Percentiles rank a stretch among this genome's conserved stretches.
These are phyloP conservation scores for Fusarium avenaceum DNA, from an alignment of 2,329 filamentous ascomycete species.

Conservation along the genomic window DNA sequence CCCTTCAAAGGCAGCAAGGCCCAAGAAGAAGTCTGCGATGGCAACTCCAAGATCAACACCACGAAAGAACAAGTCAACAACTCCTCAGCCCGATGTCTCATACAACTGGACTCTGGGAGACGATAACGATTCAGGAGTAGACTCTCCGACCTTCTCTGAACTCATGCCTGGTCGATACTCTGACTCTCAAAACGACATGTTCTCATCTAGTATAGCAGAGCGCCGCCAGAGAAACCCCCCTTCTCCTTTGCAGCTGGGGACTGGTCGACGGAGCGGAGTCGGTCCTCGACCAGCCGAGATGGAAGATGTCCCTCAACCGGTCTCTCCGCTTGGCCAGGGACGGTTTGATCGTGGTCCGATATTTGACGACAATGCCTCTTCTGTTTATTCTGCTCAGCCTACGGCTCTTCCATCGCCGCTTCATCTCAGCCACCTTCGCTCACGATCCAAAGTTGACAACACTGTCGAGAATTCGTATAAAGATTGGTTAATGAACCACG, in stretches of 20 bases:
- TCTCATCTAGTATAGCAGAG: conserved; percentile 47
- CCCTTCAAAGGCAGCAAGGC: conserved; percentile 40
- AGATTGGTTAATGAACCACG: conserved; percentile 46
- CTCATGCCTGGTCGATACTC: conserved; percentile 49
- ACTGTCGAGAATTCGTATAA: conserved; percentile 45
- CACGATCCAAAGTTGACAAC: conserved; percentile 40
- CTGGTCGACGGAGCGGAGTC: conserved; percentile 9
- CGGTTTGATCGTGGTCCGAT: conserved; percentile 20
- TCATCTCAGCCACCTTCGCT: conserved; percentile 36
- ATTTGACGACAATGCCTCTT: conserved; percentile 38
- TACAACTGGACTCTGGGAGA: conserved; percentile 26
- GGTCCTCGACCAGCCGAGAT: conserved; percentile 31
- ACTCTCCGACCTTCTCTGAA: conserved; percentile 51
- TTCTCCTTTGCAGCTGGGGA: conserved; percentile 47
- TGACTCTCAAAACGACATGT: conserved; percentile 28
- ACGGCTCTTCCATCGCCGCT: conserved; percentile 42
- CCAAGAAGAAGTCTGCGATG: conserved; percentile 33
- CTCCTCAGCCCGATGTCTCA: conserved; percentile 3
- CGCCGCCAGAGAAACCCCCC: conserved; percentile 50
- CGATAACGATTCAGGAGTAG: conserved; percentile 21
- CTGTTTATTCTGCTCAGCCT: conserved; percentile 46
- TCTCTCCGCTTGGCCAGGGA: conserved; percentile 50
- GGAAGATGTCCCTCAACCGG: conserved; percentile 37
- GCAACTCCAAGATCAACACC: conserved; percentile 42
- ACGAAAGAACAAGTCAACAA: conserved; percentile 30